Evolutionary conservation across 2,329 filamentous ascomycete species (phyloP), one percentile per base, ranked within the genome.

Genomic region (Exophiala mesophila): DNA sequence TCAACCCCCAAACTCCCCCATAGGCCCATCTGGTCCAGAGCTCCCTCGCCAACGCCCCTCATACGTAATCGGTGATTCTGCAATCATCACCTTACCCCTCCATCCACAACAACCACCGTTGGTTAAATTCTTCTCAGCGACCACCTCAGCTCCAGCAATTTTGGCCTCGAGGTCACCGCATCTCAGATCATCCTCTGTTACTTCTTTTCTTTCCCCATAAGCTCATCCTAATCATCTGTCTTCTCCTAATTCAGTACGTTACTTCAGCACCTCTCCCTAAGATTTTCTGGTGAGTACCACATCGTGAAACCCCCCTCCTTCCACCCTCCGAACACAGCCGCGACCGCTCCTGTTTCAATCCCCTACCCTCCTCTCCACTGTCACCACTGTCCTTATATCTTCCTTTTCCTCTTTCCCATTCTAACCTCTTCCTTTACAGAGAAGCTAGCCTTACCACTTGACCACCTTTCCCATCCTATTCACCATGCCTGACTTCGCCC

Each of bases 401-500:
- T 13, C 29, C 5, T 31, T 31, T 5, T 31, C 5, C 17, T 31
- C n/a, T 16, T 13, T 16, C n/a, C 5, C 29, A 28, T 8, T 8
- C 24, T 28, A n/a, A 28, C 24, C 24, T 28, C 6, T 17, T 13
- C 10, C 15, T 32, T 15, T 6, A 32, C 29, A 32, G 16, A 32
- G 10, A 32, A 17, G 7, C 29, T 13, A 32, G 7, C 29, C 6
- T 32, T 17, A 32, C 15, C 21, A 19, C 23, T 13, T 18, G 28
- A 19, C 13, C 26, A 8, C 17, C 9, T 9, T 17, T 29, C 19
- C 39, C 17, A 8, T 28, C 6, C 19, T 34, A 13, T 20, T 21
- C 59, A 68, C 54, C 50, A 76, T 76, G 73, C 70, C 73, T 44
- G 72, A 68, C 50, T 80, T 94, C 80, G 77, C 86, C 57, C 88